Conservation (phyloP, 345 rosid genomes). For the Eucalyptus cloeziana region DNA sequence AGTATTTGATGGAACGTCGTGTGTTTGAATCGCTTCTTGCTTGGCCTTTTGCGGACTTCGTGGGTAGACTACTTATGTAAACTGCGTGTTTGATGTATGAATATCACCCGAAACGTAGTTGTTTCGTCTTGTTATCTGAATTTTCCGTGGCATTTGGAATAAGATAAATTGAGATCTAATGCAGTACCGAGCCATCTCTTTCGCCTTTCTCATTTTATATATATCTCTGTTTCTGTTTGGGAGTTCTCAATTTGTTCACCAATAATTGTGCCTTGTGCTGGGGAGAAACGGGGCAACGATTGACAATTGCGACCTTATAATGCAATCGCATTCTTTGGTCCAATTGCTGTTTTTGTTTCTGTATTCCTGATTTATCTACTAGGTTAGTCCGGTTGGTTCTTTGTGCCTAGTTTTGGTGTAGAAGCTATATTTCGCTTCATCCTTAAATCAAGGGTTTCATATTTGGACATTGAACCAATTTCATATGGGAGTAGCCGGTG, state of each 20-base stretch:
- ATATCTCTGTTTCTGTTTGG: neutral
- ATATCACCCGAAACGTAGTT: too few relatives aligned
- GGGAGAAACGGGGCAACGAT: neutral
- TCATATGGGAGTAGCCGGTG: too few relatives aligned
- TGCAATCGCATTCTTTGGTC: too few relatives aligned
- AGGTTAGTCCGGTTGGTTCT: too few relatives aligned
- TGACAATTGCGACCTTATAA: too few relatives aligned
- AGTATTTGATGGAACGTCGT: neutral
- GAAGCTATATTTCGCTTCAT: too few relatives aligned
- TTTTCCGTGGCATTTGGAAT: neutral
- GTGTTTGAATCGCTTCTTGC: neutral
- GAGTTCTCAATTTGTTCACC: neutral
- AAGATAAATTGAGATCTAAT: neutral
- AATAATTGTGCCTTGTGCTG: neutral
- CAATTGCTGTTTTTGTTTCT: too few relatives aligned
- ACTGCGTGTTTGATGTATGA: neutral
- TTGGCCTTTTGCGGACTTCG: neutral
- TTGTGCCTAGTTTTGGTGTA: too few relatives aligned
- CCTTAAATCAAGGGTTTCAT: too few relatives aligned
- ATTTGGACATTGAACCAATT: too few relatives aligned
- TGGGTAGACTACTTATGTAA: neutral
- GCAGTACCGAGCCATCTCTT: neutral
- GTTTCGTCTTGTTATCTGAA: too few relatives aligned
- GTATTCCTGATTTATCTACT: too few relatives aligned
- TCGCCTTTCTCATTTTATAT: neutral